Base-by-base conservation (phyloP, 768 basidiomycete species). In the Lactarius sp. region DNA sequence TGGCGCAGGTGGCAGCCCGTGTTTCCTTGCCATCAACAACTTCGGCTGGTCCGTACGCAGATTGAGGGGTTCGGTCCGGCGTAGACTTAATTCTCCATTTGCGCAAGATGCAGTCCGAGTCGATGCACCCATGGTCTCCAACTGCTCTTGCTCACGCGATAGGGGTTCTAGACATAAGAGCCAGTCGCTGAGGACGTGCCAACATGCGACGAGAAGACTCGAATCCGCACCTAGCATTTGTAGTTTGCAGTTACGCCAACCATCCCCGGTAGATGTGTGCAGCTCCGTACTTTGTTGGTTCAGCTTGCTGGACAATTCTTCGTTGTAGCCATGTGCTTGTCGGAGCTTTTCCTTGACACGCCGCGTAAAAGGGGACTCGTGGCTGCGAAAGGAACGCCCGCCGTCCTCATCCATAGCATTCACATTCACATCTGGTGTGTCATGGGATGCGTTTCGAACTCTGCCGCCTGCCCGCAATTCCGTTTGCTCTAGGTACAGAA, bases 341-440 rank as follows among this genome's bases (percentile, higher is more conserved):
- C 49, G 68, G 33, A 76, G 70, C 66, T 80, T 81, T 57, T 80
- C 76, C 60, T 78, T 76, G 5, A 80, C 76, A 52, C 79, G 79
- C 39, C 69, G 66, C 41, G 79, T 71, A 71, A 85, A 82, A 4
- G 76, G 75, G 20, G 79, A 75, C 20, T 72, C 65, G 50, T 50
- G 74, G 49, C 69, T 67, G 10, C 56, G 57, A 27, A 60, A 66
- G 65, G 61, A 62, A 9, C 18, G 51, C 34, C 18, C 54, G 4
- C 8, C 20, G 18, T 34, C 37, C 57, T 16, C 57, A 52, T 50
- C 22, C 50, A n/a, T 36, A 31, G 10, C 46, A 18, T 7, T 37
- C 8, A 14, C 41, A 41, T 12, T 20, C 18, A 18, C 44, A n/a
- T 6, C 8, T 18, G 6, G 9, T 52, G 41, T 27, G 42, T 59